Base-by-base conservation (phyloP, 352 stramenopile species). In the Pythium coloratum region DNA sequence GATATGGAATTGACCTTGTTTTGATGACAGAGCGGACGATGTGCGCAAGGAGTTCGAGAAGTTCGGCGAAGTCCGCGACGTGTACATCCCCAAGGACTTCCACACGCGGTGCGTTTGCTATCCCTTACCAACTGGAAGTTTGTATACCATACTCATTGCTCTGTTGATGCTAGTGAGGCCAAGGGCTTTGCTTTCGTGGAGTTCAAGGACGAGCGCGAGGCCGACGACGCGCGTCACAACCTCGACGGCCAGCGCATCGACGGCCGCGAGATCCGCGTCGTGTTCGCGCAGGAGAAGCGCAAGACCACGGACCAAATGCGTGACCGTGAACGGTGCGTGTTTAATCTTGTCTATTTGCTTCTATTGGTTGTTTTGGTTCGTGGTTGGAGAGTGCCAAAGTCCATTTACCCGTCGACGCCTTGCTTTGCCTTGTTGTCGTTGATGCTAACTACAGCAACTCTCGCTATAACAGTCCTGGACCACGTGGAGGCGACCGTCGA, bases 181-280 rank as follows among this genome's bases (percentile, higher is more conserved):
- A 98, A 98, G 74, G 95, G 94, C 24, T 98, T 98, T 83, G 94
- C 95, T 0, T 98, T 98, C 65, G 93, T 98, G 66, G 95, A 98
- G 72, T 98, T 98, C 77, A 87, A 90, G 62, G 96, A 82, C 47
- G 89, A 96, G n/a, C 86, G 88, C 55, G 92, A 97, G 60, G 95
- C 95, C 6, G 81, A 93, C 26, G 91, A 97, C 56, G 95, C 95
- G 9, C 85, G 90, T 26, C 86, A 94, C 64, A 92, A 93, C 64
- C 83, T 98, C 71, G 92, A 98, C 75, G 90, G 89, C 26, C 89
- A 92, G 64, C 76, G 88, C 53, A 90, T 98, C 60, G 96, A 98
- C 59, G 95, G 95, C 58, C 83, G 90, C 42, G 91, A 98, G 64
- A 85, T 98, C 55, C 92, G 96, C 72, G 95, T 98, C 14, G 92